Evolutionary conservation across 306 rosid species (phyloP).

Genomic region (Fragaria vesca): DNA sequence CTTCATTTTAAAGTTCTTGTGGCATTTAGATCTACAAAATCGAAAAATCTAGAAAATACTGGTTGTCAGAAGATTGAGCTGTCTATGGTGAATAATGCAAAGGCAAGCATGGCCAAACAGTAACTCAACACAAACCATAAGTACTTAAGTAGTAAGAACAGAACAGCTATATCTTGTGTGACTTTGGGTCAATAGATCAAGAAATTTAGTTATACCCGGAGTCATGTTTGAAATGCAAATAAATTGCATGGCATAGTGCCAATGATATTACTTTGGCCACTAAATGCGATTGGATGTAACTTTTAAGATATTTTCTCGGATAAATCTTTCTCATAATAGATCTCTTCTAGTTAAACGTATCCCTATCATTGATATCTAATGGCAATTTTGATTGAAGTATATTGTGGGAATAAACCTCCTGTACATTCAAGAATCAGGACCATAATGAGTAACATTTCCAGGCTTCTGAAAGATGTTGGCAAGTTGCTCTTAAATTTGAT

Average conservation of each 20-base stretch:
- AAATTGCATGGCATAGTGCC: neutral
- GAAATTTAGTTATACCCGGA: neutral
- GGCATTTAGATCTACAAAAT: conserved; percentile 89
- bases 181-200: neutral
- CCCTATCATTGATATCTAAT: neutral
- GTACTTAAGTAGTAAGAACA: neutral
- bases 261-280: neutral
- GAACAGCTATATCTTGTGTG: neutral
- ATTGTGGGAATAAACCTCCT: neutral
- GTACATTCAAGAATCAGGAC: neutral
- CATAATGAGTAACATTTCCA: neutral
- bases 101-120: neutral
- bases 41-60: conserved; percentile 58
- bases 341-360: too few relatives aligned
- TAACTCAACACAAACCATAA: neutral
- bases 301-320: too few relatives aligned
- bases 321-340: neutral
- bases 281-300: neutral
- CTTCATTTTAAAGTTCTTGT: conserved; percentile 97
- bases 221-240: neutral
- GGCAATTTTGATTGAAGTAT: neutral
- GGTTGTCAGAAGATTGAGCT: neutral
- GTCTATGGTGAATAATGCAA: neutral
- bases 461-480: neutral
- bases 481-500: neutral